Base-by-base conservation (phyloP, 768 basidiomycete genomes). In the Sutorius australiensis region DNA sequence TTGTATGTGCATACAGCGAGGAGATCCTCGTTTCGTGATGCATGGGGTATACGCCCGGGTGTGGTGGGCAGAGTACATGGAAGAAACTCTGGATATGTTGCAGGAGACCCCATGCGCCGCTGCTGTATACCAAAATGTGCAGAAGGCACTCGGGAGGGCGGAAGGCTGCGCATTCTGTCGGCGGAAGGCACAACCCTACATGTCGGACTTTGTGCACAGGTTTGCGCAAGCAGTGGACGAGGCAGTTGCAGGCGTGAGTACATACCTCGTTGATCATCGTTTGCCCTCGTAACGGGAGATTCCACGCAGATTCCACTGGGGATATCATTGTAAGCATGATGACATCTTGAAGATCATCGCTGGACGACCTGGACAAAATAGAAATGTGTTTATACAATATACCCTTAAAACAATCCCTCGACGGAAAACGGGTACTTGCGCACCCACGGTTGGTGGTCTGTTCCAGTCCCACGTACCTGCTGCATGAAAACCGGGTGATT, bases 11-110 rank as follows among this genome's bases (percentile, higher is more conserved):
- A 17, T 33, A 10, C 59, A 55, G 21, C 66, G 59, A 37, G 56
- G 52, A 10, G 65, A 67, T 13, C 6, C 47, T 7, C 66, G 62
- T 14, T 68, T 61, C 57, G 13, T 68, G 53, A 54, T 61, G 45
- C 57, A 68, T 34, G 56, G 62, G 8, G 39, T 55, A 7, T 67
- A 68, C 33, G 62, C 67, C n/a, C 56, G 67, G 48, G 59, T 55
- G 33, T 68, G 68, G 69, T 70, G 60, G 68, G 66, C 46, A 6
- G 67, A 64, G 40, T 68, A 68, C 49, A 65, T 68, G 67, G 66
- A 67, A 1, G 59, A 61, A 48, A 65, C 62, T 10, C 31, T 60
- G 28, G 49, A 33, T 10, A 46, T 42, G 38, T 32, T 70, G 17
- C 51, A 58, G 43, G 59, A 63, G 39, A 66, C 58, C 6, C 66